Base-by-base conservation (phyloP, 495 filamentous ascomycete genomes). In the Penicillium paradoxum region DNA sequence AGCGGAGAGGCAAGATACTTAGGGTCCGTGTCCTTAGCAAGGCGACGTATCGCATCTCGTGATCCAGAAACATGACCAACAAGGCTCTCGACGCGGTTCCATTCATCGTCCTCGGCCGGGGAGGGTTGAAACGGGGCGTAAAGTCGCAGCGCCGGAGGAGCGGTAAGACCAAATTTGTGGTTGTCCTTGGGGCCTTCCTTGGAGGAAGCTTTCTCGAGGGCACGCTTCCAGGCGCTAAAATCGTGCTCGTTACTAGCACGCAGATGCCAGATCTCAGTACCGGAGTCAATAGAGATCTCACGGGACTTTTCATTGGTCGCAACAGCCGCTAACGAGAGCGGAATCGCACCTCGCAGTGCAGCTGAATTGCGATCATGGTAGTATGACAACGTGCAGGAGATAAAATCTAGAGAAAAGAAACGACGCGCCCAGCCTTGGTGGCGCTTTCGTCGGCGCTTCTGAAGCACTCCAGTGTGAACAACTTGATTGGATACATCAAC, bases 261-360 rank as follows among this genome's bases (percentile, higher is more conserved):
- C n/a, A 98, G 76, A 74, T 97, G 93, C 93, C 93, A 98, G 9
- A 98, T 80, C 67, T 98, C 93, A 5, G 92, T 91, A 0, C 93
- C 93, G 0, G 95, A 97, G 62, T 98, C 93, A 44, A 98, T 90
- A 13, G 89, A 95, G 24, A 98, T 96, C 72, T 97, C 91, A 44
- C 90, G 81, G 38, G 86, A 80, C 60, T 84, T 83, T 59, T 90
- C 88, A 60, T 93, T 91, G 15, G 90, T 90, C 2, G 89, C 87
- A 25, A 97, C 86, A 2, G 89, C 93, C 15, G 93, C 95, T 52
- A 98, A 69, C 18, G 89, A 89, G 13, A 98, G 79, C 4, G 93
- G 93, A 50, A 97, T 95, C 19, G 95, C 89, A 13, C 93, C 93
- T 45, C 93, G 82, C 18, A 98, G 74, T 1, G 90, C 88, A 11